Base-by-base conservation (phyloP, 2,329 filamentous ascomycete genomes). In the Pseudogymnoascus sp. region DNA sequence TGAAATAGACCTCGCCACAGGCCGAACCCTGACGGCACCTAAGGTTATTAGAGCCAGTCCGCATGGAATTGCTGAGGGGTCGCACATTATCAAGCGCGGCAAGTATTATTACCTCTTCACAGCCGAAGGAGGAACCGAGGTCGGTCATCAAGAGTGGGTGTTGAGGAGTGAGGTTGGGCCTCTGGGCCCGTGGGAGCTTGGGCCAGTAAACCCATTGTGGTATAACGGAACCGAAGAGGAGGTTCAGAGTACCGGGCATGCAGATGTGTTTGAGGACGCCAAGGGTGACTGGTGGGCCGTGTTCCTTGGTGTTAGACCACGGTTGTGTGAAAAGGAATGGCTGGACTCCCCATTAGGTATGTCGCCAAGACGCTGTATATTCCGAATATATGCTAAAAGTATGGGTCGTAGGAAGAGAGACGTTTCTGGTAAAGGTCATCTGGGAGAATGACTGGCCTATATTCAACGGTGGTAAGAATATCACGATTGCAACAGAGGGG, bases 111-210 rank as follows among this genome's bases (percentile, higher is more conserved):
- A 78, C 63, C 72, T 78, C 7, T 73, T 78, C 65, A 77, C 50
- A 33, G 50, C 77, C 10, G 50, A 56, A 33, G 50, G 50, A 56
- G 50, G 50, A 19, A 56, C 50, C 5, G 80, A 81, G 63, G 76
- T 74, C 14, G 80, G 80, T 0, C 82, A 84, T 65, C 78, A 79
- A 61, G 80, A 82, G 64, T 83, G 80, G 77, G 79, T 83, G 0
- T 74, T 77, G 61, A 77, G 82, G 4, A 83, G 78, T 65, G 73
- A 71, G 8, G 67, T 66, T 0, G 73, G 77, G 0, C 77, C 78
- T 0, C 75, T 77, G 7, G 82, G 82, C 0, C 80, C 80, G 0
- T 84, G 82, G 81, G 79, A 81, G 62, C 61, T 71, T 2, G 75
- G 75, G 0, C 77, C 77, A 6, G 72, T 72, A 1, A 76, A 78